Base-by-base conservation (phyloP, 352 stramenopile species). In the Globisporangium middletonii region DNA sequence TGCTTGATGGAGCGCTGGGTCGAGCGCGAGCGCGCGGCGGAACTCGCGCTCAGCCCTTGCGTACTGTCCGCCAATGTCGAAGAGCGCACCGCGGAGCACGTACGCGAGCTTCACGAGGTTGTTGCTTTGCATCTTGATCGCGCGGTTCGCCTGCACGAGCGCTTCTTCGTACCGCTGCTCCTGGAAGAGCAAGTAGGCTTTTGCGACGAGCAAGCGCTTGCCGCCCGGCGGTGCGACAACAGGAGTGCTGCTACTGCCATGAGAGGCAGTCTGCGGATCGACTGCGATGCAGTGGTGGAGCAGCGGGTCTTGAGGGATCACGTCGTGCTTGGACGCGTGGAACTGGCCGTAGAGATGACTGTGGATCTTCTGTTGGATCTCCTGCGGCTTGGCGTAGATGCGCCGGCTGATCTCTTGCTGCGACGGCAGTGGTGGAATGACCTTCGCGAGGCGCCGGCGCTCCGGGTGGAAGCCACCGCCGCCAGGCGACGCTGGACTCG, bases 61-160 rank as follows among this genome's bases (percentile, higher is more conserved):
- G 42, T 78, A 71, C 6, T 88, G 55, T 2, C 77, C 78, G 11
- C 67, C 65, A 37, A 74, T 57, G 43, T 89, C 81, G 43, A 71
- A 76, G 18, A 91, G 61, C n/a, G 80, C 73, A 11, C 78, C 78
- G 43, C 73, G 69, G 11, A 91, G 63, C 38, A 91, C 50, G 23
- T 77, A 71, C 58, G 75, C 75, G 35, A 87, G 55, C 60, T 88
- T 86, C 59, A 85, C 71, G 41, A 89, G 58, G 45, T 86, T 89
- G 52, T 79, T 77, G 48, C 73, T 55, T 28, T 83, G 68, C 5
- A 72, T 71, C 4, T 71, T 65, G 35, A 87, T 64, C 7, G 77
- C 74, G 13, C 77, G 69, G n/a, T 84, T 69, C 44, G 73, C 85
- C 16, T 86, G 69, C 19, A 72, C 35, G 37, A 86, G 54, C 2